Conservation (phyloP, 768 basidiomycete species). For the Dendrothele bispora region DNA sequence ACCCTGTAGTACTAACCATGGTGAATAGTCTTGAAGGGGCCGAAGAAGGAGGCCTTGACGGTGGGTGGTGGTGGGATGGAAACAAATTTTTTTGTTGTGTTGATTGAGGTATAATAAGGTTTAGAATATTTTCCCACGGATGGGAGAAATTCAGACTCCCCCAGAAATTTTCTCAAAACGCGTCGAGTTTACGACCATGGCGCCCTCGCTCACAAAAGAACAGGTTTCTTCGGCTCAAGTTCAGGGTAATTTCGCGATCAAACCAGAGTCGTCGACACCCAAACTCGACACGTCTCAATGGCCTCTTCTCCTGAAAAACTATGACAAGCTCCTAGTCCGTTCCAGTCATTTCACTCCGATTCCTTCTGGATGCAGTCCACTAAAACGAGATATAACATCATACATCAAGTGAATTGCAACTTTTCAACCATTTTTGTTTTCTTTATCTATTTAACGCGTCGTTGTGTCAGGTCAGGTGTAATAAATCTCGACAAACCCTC, state of each 20-base stretch:
- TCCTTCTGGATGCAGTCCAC: slow-evolving; percentile 87
- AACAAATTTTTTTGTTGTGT: not conserved
- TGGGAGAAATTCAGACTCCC: not conserved
- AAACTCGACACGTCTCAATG: slow-evolving; percentile 93
- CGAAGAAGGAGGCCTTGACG: slow-evolving; percentile 31
- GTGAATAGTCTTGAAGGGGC: slow-evolving; percentile 38
- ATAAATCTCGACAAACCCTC: slow-evolving; percentile 99
- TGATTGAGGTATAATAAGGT: not conserved
- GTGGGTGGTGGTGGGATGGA: not conserved
- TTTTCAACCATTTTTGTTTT: not conserved
- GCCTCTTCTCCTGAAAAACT: slow-evolving; percentile 98
- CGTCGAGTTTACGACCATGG: slow-evolving; percentile 32
- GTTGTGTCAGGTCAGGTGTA: slow-evolving; percentile 81
- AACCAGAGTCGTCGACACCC: slow-evolving; percentile 72
- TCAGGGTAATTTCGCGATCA: slow-evolving; percentile 77
- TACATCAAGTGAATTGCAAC: slow-evolving; percentile 79
- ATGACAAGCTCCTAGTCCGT: slow-evolving; percentile 93
- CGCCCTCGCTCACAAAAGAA: slow-evolving; percentile 55
- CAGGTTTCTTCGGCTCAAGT: slow-evolving; percentile 76
- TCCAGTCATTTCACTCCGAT: slow-evolving; percentile 99
- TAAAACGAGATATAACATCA: slow-evolving; percentile 88
- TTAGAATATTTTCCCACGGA: not conserved
- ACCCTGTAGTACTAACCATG: slow-evolving; percentile 70
- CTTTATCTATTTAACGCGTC: not conserved
- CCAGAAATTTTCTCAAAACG: not conserved